Conservation (phyloP, 352 stramenopile genomes). For the Pythium dissotocum region DNA sequence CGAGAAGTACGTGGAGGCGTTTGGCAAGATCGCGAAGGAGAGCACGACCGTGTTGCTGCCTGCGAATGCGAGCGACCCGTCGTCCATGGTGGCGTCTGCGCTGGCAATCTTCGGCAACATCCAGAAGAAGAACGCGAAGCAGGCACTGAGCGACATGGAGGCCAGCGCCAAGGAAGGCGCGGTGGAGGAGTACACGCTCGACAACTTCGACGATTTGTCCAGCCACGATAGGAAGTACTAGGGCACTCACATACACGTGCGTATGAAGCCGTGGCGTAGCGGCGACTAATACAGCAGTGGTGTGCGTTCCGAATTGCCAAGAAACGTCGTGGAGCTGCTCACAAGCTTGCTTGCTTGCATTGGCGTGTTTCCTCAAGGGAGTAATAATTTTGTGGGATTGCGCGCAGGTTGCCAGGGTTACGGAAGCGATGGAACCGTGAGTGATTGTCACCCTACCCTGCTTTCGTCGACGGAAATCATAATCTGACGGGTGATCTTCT, state of each 20-base stretch:
- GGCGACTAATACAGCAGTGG: neutral
- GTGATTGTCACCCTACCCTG: conserved; percentile 20
- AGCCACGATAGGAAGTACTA: conserved; percentile 20
- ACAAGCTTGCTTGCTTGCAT: neutral
- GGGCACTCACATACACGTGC: neutral
- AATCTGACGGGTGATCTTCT: neutral
- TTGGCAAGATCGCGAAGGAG: conserved; percentile 89
- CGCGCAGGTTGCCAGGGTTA: neutral
- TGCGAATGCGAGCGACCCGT: conserved; percentile 80
- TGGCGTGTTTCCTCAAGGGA: neutral
- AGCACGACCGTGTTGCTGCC: conserved; percentile 85
- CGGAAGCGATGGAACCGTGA: conserved; percentile 3
- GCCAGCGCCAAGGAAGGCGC: conserved; percentile 21
- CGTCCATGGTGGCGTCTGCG: conserved; percentile 88
- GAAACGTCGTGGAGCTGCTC: conserved; percentile 4
- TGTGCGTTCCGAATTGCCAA: neutral
- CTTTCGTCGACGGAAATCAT: neutral
- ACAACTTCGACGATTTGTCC: conserved; percentile 42
- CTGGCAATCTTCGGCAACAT: conserved; percentile 89
- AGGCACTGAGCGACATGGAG: conserved; percentile 7
- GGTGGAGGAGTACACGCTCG: conserved; percentile 63
- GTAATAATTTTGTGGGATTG: conserved; percentile 4
- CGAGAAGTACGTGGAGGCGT: conserved; percentile 92
- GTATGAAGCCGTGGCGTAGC: neutral
- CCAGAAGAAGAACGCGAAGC: conserved; percentile 70